Conservation (phyloP, 306 rosid genomes). For the Ammopiptanthus mongolicus region DNA sequence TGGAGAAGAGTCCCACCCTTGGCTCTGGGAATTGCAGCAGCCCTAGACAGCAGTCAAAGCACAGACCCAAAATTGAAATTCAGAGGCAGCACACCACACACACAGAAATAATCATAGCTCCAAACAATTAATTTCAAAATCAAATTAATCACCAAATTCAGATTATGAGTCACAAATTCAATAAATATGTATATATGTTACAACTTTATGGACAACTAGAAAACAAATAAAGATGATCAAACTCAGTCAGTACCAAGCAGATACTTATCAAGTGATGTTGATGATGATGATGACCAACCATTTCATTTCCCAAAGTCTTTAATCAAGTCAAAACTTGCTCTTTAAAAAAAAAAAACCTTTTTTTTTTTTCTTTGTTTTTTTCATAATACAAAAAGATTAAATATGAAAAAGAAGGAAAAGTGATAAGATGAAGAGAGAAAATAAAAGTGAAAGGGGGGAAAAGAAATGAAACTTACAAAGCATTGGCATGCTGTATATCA, state of each 20-base stretch:
- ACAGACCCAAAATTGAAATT: slow-evolving; percentile 22
- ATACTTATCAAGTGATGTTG: neutral
- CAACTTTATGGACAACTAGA: neutral
- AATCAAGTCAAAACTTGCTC: neutral
- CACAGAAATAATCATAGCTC: neutral
- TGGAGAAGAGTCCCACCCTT: slow-evolving; percentile 72
- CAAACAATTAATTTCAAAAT: neutral
- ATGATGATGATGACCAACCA: neutral
- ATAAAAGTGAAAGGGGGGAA: neutral
- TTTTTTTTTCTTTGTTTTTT: neutral
- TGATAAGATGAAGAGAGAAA: neutral
- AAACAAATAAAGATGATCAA: neutral
- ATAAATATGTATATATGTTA: neutral
- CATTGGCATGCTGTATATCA: slow-evolving; percentile 92
- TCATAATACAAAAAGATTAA: neutral
- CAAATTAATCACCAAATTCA: slow-evolving; percentile 10
- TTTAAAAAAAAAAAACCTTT: neutral
- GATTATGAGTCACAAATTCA: neutral
- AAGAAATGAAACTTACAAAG: slow-evolving; percentile 53
- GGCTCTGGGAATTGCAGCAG: slow-evolving; percentile 77
- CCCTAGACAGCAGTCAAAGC: slow-evolving; percentile 30
- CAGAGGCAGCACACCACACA: neutral
- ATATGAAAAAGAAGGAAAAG: neutral
- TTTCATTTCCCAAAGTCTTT: neutral
- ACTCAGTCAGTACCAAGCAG: neutral